Percentiles rank a stretch among this genome's conserved stretches.
Conservation (phyloP, 106 monocot species). For the Dendrobium officinale region DNA sequence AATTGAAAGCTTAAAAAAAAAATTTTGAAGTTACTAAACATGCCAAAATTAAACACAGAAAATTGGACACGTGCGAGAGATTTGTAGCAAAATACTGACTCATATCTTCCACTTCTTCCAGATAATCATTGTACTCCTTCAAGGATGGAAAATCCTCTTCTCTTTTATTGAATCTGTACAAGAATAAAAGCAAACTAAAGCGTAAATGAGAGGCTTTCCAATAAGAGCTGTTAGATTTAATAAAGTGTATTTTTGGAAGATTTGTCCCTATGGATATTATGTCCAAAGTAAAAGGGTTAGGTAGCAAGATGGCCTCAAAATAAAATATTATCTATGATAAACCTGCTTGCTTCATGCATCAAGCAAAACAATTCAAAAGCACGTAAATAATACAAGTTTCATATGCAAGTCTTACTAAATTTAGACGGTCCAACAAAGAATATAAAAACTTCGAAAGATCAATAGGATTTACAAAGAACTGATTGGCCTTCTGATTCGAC, state of each 20-base stretch:
- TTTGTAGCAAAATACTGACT: constrained; percentile 40
- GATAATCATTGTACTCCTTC: constrained; percentile 86
- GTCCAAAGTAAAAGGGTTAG: neutral
- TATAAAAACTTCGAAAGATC: neutral
- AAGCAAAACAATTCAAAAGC: neutral
- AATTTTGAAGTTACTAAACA: neutral
- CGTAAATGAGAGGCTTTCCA: neutral
- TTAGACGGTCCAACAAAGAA: neutral
- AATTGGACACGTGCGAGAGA: neutral
- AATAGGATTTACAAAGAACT: neutral
- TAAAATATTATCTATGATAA: neutral
- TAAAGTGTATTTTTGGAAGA: neutral
- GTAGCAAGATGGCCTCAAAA: neutral
- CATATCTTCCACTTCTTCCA: constrained; percentile 98
- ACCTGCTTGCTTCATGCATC: neutral
- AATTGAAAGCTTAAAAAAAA: constrained; percentile 51
- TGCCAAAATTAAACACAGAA: neutral
- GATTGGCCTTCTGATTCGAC: too few relatives aligned
- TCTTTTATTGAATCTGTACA: constrained; percentile 77
- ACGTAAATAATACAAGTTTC: neutral
- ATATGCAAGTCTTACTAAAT: neutral
- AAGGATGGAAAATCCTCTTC: constrained; percentile 80
- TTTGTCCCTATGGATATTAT: neutral
- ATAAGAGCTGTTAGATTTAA: neutral
- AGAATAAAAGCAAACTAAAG: neutral